Conservation (phyloP, 2,329 filamentous ascomycete genomes). For the Fusarium camptoceras region DNA sequence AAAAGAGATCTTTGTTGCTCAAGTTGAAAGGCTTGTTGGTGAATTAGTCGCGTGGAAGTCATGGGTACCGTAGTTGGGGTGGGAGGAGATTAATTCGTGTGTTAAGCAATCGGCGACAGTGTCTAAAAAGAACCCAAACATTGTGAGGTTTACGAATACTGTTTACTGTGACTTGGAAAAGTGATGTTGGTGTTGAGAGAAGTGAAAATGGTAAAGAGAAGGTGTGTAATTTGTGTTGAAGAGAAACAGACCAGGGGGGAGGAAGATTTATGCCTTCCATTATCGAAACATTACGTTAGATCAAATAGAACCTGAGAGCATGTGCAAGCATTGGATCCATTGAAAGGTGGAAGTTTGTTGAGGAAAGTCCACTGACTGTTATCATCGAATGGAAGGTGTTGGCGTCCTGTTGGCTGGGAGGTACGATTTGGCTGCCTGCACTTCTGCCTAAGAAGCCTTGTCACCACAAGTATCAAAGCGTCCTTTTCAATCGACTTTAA, state of each 20-base stretch:
- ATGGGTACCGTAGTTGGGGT: not conserved
- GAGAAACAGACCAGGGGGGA: not conserved
- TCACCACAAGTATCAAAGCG: slow-evolving; percentile 2
- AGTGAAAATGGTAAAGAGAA: too few relatives aligned
- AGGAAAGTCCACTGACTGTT: not conserved
- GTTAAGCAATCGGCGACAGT: not conserved
- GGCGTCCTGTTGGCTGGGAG: slow-evolving; percentile 2
- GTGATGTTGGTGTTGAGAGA: not conserved
- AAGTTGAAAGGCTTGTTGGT: not conserved
- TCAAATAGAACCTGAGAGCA: not conserved
- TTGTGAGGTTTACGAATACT: not conserved
- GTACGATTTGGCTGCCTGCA: slow-evolving; percentile 3
- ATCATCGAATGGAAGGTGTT: not conserved
- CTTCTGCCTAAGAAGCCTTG: slow-evolving; percentile 16
- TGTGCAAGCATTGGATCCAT: not conserved
- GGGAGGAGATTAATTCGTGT: not conserved
- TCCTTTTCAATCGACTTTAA: not conserved
- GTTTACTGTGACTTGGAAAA: not conserved
- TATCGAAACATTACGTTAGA: not conserved
- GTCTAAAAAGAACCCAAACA: not conserved
- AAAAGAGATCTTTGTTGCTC: not conserved
- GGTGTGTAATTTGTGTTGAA: not conserved
- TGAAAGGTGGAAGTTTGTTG: not conserved
- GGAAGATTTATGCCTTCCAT: not conserved
- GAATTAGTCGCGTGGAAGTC: not conserved